Conservation (phyloP, 177 flowering plant genomes). For the Tripterygium wilfordii region DNA sequence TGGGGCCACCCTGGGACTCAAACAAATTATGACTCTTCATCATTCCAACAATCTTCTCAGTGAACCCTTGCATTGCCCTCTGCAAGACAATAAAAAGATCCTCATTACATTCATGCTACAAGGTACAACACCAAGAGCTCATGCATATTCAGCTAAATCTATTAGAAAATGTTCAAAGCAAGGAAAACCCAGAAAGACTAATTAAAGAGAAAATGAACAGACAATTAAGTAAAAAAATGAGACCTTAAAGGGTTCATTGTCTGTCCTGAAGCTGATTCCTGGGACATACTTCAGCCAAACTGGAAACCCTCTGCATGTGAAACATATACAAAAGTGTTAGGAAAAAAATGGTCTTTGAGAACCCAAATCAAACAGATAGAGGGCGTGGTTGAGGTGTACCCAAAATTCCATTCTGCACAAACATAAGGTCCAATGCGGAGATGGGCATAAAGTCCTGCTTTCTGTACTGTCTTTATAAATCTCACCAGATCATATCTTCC, state of each 20-base stretch:
- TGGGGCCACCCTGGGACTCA: constrained; percentile 93
- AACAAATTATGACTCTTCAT: constrained; percentile 74
- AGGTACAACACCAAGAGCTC: neutral
- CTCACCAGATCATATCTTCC: constrained; percentile 70
- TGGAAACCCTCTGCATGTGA: constrained; percentile 81
- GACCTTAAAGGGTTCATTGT: constrained; percentile 93
- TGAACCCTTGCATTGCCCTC: constrained; percentile 82
- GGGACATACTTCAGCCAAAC: constrained; percentile 91
- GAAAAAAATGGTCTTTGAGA: no score
- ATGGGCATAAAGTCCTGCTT: constrained; percentile 71
- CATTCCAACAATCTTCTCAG: constrained; percentile 70
- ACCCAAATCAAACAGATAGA: neutral
- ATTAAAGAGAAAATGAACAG: no score
- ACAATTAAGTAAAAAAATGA: no score
- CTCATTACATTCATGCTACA: neutral
- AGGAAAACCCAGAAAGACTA: neutral
- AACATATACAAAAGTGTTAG: neutral
- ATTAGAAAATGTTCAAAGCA: neutral
- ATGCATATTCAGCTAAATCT: neutral
- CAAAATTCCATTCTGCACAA: constrained; percentile 85
- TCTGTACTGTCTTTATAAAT: constrained; percentile 56
- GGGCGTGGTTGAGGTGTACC: constrained; percentile 31
- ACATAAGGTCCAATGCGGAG: constrained; percentile 76
- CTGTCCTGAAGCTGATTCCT: constrained; percentile 87
- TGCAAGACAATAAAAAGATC: constrained; percentile 19